Conservation (phyloP, 179 eudicot genomes). For the Sideroxylon spinosum region DNA sequence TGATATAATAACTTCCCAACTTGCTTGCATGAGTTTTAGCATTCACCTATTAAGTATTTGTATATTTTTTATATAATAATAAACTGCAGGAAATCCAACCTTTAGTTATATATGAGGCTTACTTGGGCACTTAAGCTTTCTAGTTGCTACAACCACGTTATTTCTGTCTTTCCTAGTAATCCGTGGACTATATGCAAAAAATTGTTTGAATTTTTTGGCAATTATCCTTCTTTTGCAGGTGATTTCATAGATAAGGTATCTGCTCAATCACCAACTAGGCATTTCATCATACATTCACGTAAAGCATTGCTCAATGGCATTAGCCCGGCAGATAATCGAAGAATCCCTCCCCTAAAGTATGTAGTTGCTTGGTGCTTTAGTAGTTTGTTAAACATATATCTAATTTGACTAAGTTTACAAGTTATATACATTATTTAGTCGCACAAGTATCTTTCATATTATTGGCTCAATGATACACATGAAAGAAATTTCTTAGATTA, state of each 20-base stretch:
- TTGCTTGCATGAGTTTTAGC: no score
- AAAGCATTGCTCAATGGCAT: constrained; percentile 95
- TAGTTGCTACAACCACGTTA: no score
- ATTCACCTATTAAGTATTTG: no score
- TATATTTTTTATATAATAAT: no score
- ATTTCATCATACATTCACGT: constrained; percentile 92
- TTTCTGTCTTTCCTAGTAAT: no score
- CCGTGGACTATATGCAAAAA: background rate
- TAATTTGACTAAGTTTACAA: background rate
- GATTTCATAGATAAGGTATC: constrained; percentile 89
- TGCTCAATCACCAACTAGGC: constrained; percentile 89
- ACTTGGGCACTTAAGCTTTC: no score
- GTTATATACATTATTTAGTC: background rate
- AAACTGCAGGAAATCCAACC: no score
- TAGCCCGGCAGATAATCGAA: constrained; percentile 87
- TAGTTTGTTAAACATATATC: background rate
- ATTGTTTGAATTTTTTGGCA: background rate
- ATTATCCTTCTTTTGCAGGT: constrained; percentile 40
- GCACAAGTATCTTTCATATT: background rate
- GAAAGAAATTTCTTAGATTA: background rate
- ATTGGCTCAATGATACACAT: background rate
- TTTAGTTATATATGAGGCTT: no score
- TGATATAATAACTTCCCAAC: no score
- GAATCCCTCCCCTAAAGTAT: constrained; percentile 90
- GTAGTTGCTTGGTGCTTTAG: constrained; percentile 20